Percentiles rank a stretch among this genome's conserved stretches.
Evolutionary conservation across 352 stramenopile species (phyloP).

Genomic region (Ophiocytium majus): DNA sequence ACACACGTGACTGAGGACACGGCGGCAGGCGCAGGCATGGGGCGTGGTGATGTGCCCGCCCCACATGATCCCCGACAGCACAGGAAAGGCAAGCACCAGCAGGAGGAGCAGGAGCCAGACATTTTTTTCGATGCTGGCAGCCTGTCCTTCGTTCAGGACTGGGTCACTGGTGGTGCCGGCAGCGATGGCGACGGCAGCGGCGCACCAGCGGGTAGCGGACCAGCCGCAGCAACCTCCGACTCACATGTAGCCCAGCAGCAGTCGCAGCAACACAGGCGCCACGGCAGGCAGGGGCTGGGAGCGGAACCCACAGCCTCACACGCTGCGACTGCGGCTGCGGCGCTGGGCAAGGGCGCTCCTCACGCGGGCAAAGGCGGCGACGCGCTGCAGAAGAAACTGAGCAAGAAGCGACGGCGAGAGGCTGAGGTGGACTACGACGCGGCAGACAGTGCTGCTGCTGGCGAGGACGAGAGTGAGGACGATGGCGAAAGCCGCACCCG

Average conservation of each 20-base stretch:
- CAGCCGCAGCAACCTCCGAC: no score
- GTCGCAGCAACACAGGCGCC: conserved; percentile 10
- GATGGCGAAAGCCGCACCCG: not conserved
- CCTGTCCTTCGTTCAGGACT: conserved; percentile 51
- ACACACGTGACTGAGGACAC: no score
- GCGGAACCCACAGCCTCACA: conserved; percentile 10
- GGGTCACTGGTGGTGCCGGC: conserved; percentile 9
- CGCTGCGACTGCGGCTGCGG: not conserved
- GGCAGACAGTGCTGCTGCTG: not conserved
- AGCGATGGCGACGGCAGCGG: conserved; percentile 1
- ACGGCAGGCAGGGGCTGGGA: conserved; percentile 34
- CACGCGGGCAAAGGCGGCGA: not conserved
- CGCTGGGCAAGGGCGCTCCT: not conserved
- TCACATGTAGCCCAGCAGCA: no score
- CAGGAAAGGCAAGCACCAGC: conserved; percentile 24
- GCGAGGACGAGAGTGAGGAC: not conserved
- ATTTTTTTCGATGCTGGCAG: conserved; percentile 39
- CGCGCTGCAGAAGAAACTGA: not conserved
- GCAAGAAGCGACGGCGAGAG: not conserved
- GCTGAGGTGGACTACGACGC: not conserved
- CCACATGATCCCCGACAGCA: conserved; percentile 24
- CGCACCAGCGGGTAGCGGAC: conserved; percentile 23
- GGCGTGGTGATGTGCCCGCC: conserved; percentile 32
- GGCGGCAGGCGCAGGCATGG: no score
- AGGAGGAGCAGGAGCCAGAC: conserved; percentile 18